These are phyloP conservation scores for Dendrothele bispora DNA, from an alignment of 768 basidiomycete species.

Conservation along the genomic window DNA sequence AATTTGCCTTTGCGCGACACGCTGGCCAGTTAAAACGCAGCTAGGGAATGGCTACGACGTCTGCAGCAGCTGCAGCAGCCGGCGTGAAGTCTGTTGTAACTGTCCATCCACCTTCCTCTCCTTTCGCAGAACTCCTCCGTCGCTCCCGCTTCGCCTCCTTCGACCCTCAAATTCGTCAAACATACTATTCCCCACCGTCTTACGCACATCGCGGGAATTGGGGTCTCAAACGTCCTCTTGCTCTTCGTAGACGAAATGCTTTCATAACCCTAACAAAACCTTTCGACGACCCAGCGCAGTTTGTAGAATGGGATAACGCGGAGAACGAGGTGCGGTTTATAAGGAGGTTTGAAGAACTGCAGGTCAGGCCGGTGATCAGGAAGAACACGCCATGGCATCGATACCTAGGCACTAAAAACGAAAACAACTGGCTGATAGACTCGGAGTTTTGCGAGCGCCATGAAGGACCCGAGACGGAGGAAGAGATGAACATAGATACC, in stretches of 20 bases:
- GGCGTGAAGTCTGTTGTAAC: slow-evolving; percentile 5
- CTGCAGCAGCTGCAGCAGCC: slow-evolving; percentile 10
- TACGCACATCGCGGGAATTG: slow-evolving; percentile 78
- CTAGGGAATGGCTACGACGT: slow-evolving; percentile 14
- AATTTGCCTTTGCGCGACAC: too few species aligned
- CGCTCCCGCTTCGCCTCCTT: slow-evolving; percentile 81
- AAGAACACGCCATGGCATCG: slow-evolving; percentile 35
- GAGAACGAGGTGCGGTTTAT: slow-evolving; percentile 69
- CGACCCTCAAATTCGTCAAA: slow-evolving; percentile 74
- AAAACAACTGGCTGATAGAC: slow-evolving; percentile 39
- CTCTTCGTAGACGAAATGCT: slow-evolving; percentile 61
- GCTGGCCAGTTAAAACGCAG: background rate
- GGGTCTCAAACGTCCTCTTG: slow-evolving; percentile 83
- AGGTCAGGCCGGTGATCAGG: slow-evolving; percentile 32
- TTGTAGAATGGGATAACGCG: slow-evolving; percentile 74
- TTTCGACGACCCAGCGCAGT: slow-evolving; percentile 73
- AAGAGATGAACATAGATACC: slow-evolving; percentile 25
- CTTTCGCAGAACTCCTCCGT: slow-evolving; percentile 75
- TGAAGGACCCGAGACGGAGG: slow-evolving; percentile 16
- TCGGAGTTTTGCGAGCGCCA: slow-evolving; percentile 39
- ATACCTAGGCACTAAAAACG: slow-evolving; percentile 34
- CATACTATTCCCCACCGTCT: slow-evolving; percentile 70
- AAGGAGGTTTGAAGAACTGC: slow-evolving; percentile 64
- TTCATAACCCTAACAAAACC: slow-evolving; percentile 60
- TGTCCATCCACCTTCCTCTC: slow-evolving; percentile 47